phyloP scores from a whole-genome alignment of 768 basidiomycete species.

The Tulasnella sp. region DNA sequence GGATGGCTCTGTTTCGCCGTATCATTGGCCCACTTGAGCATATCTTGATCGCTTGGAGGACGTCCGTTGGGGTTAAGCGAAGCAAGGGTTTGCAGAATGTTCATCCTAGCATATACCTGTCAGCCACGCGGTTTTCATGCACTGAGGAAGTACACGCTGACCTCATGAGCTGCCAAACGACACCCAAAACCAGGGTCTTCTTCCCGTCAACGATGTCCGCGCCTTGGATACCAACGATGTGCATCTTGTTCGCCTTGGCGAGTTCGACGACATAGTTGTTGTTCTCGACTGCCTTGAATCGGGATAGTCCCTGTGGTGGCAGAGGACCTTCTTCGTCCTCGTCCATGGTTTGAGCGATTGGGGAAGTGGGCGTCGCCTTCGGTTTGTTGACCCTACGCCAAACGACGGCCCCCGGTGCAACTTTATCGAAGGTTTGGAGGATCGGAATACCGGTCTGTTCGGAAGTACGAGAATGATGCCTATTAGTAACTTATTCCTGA shows the following conservation, averaged over 20 bases:
- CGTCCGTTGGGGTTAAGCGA: conserved; percentile 57
- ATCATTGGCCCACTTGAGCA: conserved; percentile 91
- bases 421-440: conserved; percentile 93
- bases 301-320: conserved; percentile 42
- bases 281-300: conserved; percentile 98
- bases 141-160: conserved; percentile 26
- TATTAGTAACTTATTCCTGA: not conserved
- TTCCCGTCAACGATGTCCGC: conserved; percentile 93
- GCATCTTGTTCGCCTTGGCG: conserved; percentile 86
- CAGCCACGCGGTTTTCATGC: not conserved
- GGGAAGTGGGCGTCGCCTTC: conserved; percentile 33
- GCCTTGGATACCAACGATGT: conserved; percentile 94
- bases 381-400: conserved; percentile 97
- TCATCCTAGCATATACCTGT: conserved; percentile 37
- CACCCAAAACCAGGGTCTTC: conserved; percentile 85
- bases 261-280: conserved; percentile 94
- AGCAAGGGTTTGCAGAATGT: conserved; percentile 82
- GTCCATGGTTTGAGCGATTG: conserved; percentile 34
- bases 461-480: not conserved
- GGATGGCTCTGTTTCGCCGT: conserved; percentile 59
- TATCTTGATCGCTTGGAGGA: conserved; percentile 83
- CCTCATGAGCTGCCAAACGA: conserved; percentile 98
- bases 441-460: conserved; percentile 74
- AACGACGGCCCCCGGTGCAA: conserved; percentile 81
- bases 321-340: conserved; percentile 46